Evolutionary conservation across 1,284 basidiomycete species (phyloP).

Genomic region (Cerioporus squamosus): DNA sequence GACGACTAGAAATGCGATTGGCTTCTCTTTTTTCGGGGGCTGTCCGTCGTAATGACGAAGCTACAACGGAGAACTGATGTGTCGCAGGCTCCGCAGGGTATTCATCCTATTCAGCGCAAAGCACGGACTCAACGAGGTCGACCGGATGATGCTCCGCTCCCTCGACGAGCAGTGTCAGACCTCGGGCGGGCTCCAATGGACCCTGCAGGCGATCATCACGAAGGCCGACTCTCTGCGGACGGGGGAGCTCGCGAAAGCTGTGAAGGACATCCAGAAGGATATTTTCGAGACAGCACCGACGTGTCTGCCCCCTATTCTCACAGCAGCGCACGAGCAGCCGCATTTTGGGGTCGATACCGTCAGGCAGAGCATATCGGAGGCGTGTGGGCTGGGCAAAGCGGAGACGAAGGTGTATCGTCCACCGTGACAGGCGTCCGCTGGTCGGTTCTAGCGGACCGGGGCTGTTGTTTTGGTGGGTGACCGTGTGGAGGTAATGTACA

Average conservation of each 20-base stretch:
- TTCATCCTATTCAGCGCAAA: slow-evolving; percentile 72
- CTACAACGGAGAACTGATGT: not conserved
- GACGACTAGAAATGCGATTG: not conserved
- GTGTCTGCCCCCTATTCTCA: slow-evolving; percentile 67
- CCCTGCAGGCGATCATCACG: slow-evolving; percentile 73
- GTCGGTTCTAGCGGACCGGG: not conserved
- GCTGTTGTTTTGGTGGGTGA: no score
- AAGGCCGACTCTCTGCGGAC: slow-evolving; percentile 60
- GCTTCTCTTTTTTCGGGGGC: not conserved
- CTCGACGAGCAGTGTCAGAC: slow-evolving; percentile 47
- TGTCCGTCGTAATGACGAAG: not conserved
- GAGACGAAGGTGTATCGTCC: slow-evolving; percentile 15
- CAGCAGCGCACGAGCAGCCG: slow-evolving; percentile 49
- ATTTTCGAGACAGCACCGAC: slow-evolving; percentile 60
- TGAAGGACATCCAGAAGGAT: slow-evolving; percentile 37
- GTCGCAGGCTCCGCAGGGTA: slow-evolving; percentile 63
- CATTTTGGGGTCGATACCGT: slow-evolving; percentile 61
- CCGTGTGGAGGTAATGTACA: no score
- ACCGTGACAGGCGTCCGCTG: not conserved
- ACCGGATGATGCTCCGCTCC: slow-evolving; percentile 62
- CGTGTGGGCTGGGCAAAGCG: slow-evolving; percentile 43
- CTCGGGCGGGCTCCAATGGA: slow-evolving; percentile 47
- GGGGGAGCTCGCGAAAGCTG: slow-evolving; percentile 35
- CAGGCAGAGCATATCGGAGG: slow-evolving; percentile 58
- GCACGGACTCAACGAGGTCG: slow-evolving; percentile 60